Percentiles rank a stretch among this genome's conserved stretches.
Evolutionary conservation across 805 yeast genomes (phyloP).

Genomic region (Grigorovia humatica): DNA sequence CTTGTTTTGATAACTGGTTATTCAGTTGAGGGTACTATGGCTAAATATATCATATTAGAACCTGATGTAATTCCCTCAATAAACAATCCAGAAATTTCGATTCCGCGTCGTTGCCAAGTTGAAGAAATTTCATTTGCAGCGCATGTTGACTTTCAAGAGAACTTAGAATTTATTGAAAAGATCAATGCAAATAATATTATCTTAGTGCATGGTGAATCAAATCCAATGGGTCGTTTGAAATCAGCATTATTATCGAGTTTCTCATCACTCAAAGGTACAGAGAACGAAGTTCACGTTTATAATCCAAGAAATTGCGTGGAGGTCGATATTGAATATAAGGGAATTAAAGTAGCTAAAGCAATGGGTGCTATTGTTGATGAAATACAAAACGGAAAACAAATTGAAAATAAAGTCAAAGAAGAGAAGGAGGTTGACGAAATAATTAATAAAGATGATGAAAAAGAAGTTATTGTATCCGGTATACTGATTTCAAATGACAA

Average conservation of each 20-base stretch:
- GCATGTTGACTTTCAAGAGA: slow-evolving; percentile 93
- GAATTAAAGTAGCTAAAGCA: slow-evolving; percentile 74
- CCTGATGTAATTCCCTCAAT: slow-evolving; percentile 84
- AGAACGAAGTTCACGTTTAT: slow-evolving; percentile 79
- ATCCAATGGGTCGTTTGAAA: slow-evolving; percentile 96
- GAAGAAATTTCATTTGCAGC: slow-evolving; percentile 99
- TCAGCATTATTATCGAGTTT: slow-evolving; percentile 87
- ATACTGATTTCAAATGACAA: slow-evolving; percentile 67
- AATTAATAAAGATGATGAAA: slow-evolving; percentile 10
- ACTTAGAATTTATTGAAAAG: slow-evolving; percentile 78
- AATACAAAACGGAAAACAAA: slow-evolving; percentile 29
- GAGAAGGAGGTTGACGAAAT: slow-evolving; percentile 25
- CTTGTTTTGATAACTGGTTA: slow-evolving; percentile 87
- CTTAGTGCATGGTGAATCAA: slow-evolving; percentile 93
- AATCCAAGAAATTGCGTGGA: slow-evolving; percentile 88
- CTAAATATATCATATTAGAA: slow-evolving; percentile 76
- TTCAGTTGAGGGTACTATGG: slow-evolving; percentile 97
- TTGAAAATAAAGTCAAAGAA: slow-evolving; percentile 33
- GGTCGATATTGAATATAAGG: slow-evolving; percentile 65
- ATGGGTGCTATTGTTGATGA: slow-evolving; percentile 47
- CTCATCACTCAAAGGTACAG: slow-evolving; percentile 69
- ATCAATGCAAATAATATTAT: slow-evolving; percentile 80
- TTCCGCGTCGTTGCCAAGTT: slow-evolving; percentile 77
- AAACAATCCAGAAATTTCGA: slow-evolving; percentile 66
- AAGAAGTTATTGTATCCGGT: slow-evolving; percentile 51